Percentiles rank a stretch among this genome's conserved stretches.
These are phyloP conservation scores for Colletotrichum ledebouriae DNA, from an alignment of 2,329 filamentous ascomycete species.

Conservation along the genomic window DNA sequence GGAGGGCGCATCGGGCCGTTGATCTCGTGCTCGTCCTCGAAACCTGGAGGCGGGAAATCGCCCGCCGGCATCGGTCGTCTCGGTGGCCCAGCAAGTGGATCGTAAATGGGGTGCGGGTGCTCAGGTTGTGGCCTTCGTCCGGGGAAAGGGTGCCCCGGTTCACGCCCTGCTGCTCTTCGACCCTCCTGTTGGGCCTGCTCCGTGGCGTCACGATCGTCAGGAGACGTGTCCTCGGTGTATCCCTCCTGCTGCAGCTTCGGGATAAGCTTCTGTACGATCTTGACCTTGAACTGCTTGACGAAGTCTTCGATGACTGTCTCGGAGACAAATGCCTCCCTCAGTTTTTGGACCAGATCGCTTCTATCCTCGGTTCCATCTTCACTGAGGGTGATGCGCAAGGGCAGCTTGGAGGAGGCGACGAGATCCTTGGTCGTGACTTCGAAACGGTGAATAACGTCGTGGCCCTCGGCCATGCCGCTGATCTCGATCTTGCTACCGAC, in stretches of 20 bases:
- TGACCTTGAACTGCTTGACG: conserved; percentile 78
- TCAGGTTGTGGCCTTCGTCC: conserved; percentile 67
- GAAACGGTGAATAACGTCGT: conserved; percentile 84
- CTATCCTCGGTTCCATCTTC: conserved; percentile 63
- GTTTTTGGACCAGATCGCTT: conserved; percentile 60
- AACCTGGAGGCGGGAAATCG: conserved; percentile 88
- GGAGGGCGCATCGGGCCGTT: conserved; percentile 71
- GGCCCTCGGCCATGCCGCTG: conserved; percentile 81
- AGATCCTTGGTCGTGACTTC: conserved; percentile 83
- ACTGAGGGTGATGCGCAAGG: conserved; percentile 66
- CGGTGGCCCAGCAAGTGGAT: conserved; percentile 73
- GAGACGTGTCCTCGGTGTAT: conserved; percentile 71
- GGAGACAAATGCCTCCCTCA: conserved; percentile 80
- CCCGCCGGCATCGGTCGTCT: conserved; percentile 73
- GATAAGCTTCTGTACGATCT: conserved; percentile 86
- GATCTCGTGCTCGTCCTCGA: conserved; percentile 93
- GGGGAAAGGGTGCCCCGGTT: conserved; percentile 51
- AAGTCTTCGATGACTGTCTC: conserved; percentile 77
- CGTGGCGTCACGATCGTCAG: conserved; percentile 56
- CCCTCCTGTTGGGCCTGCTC: conserved; percentile 58
- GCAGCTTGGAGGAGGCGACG: conserved; percentile 71
- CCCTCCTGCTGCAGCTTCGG: conserved; percentile 83
- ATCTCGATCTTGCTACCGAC: conserved; percentile 88
- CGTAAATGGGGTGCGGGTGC: conserved; percentile 74
- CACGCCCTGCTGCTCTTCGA: conserved; percentile 56